These are phyloP conservation scores for Pythium rhizo-oryzae DNA, from an alignment of 352 stramenopile species.

Conservation along the genomic window DNA sequence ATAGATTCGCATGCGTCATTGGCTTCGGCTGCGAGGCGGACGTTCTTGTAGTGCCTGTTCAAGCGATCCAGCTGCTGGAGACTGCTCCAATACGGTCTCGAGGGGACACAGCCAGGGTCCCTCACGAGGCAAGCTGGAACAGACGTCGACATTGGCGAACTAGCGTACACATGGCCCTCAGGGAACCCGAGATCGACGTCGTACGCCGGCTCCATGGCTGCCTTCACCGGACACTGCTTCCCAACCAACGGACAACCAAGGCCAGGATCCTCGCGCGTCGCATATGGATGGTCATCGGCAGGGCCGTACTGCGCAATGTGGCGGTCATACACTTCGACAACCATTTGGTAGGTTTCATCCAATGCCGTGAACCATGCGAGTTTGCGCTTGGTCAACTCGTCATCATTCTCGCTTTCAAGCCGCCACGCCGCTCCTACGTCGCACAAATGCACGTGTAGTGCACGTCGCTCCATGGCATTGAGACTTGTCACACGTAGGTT, in stretches of 20 bases:
- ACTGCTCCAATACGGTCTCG: no score
- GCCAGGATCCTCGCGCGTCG: conserved; percentile 78
- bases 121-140: no score
- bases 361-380: conserved; percentile 93
- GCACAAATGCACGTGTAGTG: conserved; percentile 88
- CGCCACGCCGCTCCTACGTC: conserved; percentile 88
- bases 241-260: conserved; percentile 88
- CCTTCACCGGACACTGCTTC: conserved; percentile 92
- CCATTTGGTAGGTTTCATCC: conserved; percentile 92
- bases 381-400: conserved; percentile 93
- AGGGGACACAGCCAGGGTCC: no score
- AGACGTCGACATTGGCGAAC: no score
- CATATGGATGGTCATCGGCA: conserved; percentile 87
- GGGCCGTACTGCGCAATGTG: conserved; percentile 92
- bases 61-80: no score
- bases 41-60: conserved; percentile 89
- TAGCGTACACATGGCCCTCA: conserved; percentile 64
- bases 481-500: conserved; percentile 92
- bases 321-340: conserved; percentile 89
- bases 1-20: conserved; percentile 77
- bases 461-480: conserved; percentile 88
- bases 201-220: conserved; percentile 75
- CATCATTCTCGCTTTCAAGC: conserved; percentile 71
- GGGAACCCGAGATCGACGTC: conserved; percentile 81
- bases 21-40: conserved; percentile 74